Base-by-base conservation (phyloP, 352 stramenopile genomes). In the Globisporangium spiculum region DNA sequence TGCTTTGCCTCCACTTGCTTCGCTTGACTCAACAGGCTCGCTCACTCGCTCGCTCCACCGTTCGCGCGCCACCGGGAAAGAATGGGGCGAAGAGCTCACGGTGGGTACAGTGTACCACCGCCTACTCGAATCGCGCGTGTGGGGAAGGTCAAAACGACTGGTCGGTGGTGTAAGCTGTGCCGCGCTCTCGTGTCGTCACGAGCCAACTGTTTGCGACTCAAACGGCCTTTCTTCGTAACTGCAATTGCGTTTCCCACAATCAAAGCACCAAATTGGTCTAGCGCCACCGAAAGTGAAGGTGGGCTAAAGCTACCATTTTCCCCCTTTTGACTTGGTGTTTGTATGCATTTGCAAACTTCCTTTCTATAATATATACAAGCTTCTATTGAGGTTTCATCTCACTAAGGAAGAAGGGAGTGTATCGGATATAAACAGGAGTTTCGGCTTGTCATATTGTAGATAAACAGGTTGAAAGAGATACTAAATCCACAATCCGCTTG, bases 1-100 rank as follows among this genome's bases (percentile, higher is more conserved):
- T 66, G 60, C 60, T 66, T 66, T 66, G 46, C 60, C 46, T 48
- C 56, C 24, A 16, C 56, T 59, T 20, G 27, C 18, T 50, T 48
- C 18, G 18, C 38, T 48, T 48, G 36, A 44, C 36, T 44, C 36
- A 41, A 41, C 34, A 36, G 32, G 4, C 38, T 63, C 58, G 1
- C 36, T 41, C 56, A 14, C 54, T 60, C 32, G 32, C 57, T 50
- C 57, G 32, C 26, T 44, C 55, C 18, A 27, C 30, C 56, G 32
- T 63, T 63, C 57, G 10, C 30, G 3, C 30, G 1, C 58, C n/a
- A 60, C 27, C 26, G 26, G 53, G 54, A 60, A 60, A 44, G 54
- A 60, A 44, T 44, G 41, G 16, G 41, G 46, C 7, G 18, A 41
- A 44, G 27, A 60, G 54, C 54, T 60, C 54, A 20, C 9, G 10